Evolutionary conservation across 345 rosid genomes (phyloP), one percentile per base, ranked within the genome.

Genomic region (Melastoma malabathricum): DNA sequence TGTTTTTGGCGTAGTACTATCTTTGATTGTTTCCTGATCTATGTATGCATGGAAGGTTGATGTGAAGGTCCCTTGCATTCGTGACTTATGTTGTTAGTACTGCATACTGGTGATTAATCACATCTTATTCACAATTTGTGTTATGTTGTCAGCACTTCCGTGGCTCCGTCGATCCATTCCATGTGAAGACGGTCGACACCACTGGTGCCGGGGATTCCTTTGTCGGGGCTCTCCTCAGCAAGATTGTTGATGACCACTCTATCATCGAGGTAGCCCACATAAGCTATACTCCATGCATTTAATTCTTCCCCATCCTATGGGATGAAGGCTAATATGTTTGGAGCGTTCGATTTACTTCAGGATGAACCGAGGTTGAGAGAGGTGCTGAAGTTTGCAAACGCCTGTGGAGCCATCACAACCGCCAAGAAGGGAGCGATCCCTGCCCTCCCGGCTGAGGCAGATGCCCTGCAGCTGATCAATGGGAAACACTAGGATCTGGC

Each of bases 341-440:
- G 1, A 15, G 25, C 23, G 20, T 3, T 14, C 46, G 38, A 49
- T 18, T 4, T 13, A 9, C 3, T 44, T 39, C 77, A 92, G 96
- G 79, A 84, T 18, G 98, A 92, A 62, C 18, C 67, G 29, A 84
- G 82, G 53, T 54, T 92, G 63, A 83, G 88, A 66, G 93, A 83
- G 51, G 71, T 73, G 23, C 78, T 92, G 9, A 81, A 55, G 68
- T 87, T 66, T 59, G 89, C 98, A 2, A 84, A 79, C 64, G 98
- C 95, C 0, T 92, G 97, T 44, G 98, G 98, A 63, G 98, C 98
- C 62, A 84, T 92, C 56, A 92, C 98, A 12, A 92, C 98, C 3
- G 84, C 94, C 63, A 82, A 92, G 64, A 92, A 92, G 65, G 98
- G 98, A 52, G 98, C 98, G 14, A 92, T 92, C 45, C 97, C 97